phyloP scores from a whole-genome alignment of 2,329 filamentous ascomycete genomes.

The Fusarium graminum region DNA sequence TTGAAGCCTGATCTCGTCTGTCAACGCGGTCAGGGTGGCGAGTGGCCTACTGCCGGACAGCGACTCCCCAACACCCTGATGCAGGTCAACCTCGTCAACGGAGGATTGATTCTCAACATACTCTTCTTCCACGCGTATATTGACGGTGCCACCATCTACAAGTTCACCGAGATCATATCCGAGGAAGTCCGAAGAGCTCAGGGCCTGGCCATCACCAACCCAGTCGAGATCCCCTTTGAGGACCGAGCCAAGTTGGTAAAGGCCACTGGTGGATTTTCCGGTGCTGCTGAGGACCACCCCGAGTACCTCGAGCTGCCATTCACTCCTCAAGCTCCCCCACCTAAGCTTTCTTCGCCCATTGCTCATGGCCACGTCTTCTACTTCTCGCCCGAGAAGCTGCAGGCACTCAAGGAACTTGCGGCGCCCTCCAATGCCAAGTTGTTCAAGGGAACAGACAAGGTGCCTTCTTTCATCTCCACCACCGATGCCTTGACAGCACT shows the following conservation, averaged over 20 bases:
- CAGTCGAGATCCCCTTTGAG: neutral
- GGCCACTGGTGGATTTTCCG: slow-evolving; percentile 8
- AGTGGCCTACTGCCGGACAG: slow-evolving; percentile 21
- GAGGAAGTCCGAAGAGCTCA: slow-evolving; percentile 19
- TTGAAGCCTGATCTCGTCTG: slow-evolving; percentile 19
- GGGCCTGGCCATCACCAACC: neutral
- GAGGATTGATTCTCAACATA: slow-evolving; percentile 12
- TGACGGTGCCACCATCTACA: slow-evolving; percentile 10
- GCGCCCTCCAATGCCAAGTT: slow-evolving; percentile 2
- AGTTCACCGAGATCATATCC: slow-evolving; percentile 20
- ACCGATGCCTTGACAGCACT: slow-evolving; percentile 24
- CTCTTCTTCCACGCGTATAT: slow-evolving; percentile 11
- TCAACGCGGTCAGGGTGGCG: slow-evolving; percentile 17
- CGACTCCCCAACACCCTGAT: slow-evolving; percentile 19
- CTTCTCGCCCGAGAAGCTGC: slow-evolving; percentile 13
- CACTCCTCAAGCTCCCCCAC: slow-evolving; percentile 10
- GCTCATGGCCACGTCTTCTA: slow-evolving; percentile 23
- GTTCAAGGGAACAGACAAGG: neutral
- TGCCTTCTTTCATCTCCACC: slow-evolving; percentile 10
- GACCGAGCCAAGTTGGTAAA: slow-evolving; percentile 15
- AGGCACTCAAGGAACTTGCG: slow-evolving; percentile 4
- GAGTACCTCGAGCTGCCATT: slow-evolving; percentile 23
- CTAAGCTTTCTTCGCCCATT: slow-evolving; percentile 12
- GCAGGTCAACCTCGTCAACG: slow-evolving; percentile 18
- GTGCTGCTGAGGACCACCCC: slow-evolving; percentile 11